Base-by-base conservation (phyloP, 495 filamentous ascomycete species). In the Daldinia grandis region DNA sequence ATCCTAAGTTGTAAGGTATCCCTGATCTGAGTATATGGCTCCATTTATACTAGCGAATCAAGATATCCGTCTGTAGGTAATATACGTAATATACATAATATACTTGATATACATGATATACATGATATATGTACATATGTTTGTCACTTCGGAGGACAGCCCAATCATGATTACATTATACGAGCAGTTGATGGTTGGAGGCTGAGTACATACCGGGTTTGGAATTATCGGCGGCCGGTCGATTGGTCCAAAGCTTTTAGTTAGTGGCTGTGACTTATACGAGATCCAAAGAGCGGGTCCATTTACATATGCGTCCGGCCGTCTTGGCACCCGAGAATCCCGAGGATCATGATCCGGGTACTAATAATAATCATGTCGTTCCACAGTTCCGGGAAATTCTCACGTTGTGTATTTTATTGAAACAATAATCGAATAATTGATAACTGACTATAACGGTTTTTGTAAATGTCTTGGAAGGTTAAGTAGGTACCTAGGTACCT, bases 321-420 rank as follows among this genome's bases (percentile, higher is more conserved):
- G 42, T 47, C 42, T 47, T 47, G 42, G 42, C 42, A 47, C 42
- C 42, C 42, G 42, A 47, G 9, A 47, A 47, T 24, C 42, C 42
- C 42, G 42, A 47, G 2, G 21, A 47, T 47, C 42, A 2, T 9
- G 42, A 47, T 47, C 42, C 42, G 42, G 42, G 21, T 47, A 21
- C 42, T 47, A 47, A 47, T 47, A 47, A 47, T 47, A 47, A 47
- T 8, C 2, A 1, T 47, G 9, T 9, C 9, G 19, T 47, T 47
- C 42, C 42, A 47, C 42, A 47, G 42, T 21, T 10, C 8, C 42
- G 42, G 42, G 10, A 47, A n/a, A 21, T 47, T 47, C 2, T 24
- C 4, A 24, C 19, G 42, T 24, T 24, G 37, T 21, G 37, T 44
- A 21, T 4, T 40, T 40, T 40, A 19, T 47, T 47, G 19, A 21